Evolutionary conservation across 2,329 filamentous ascomycete genomes (phyloP).

Genomic region (Pyrenophora tritici-repentis): DNA sequence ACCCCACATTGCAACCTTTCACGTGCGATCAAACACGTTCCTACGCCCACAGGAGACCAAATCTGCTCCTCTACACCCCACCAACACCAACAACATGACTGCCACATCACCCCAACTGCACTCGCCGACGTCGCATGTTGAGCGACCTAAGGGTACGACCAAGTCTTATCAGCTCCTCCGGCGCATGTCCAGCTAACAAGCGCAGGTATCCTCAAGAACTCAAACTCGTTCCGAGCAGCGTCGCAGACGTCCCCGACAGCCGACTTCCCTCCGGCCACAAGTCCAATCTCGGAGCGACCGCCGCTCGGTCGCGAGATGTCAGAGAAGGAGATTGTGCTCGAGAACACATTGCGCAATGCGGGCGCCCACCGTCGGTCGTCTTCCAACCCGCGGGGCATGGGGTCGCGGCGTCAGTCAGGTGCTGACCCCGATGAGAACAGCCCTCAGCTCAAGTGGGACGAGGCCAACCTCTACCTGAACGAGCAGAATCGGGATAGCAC

Average conservation of each 20-base stretch:
- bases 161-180: conserved; percentile 1
- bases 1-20: conserved; percentile 13
- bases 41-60: background rate
- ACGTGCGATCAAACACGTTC: conserved; percentile 16
- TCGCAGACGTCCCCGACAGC: conserved; percentile 54
- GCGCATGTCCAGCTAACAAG: conserved; percentile 15
- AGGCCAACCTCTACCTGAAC: conserved; percentile 94
- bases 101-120: conserved; percentile 42
- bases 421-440: conserved; percentile 62
- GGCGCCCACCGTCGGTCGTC: conserved; percentile 85
- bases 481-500: conserved; percentile 94
- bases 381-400: conserved; percentile 68
- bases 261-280: conserved; percentile 42
- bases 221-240: conserved; percentile 64
- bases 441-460: conserved; percentile 94
- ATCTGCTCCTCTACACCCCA: background rate
- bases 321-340: conserved; percentile 87
- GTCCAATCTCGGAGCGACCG: conserved; percentile 46
- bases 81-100: conserved; percentile 35
- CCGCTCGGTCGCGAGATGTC: conserved; percentile 59
- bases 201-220: conserved; percentile 92
- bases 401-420: conserved; percentile 73
- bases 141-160: conserved; percentile 53
- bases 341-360: conserved; percentile 94
- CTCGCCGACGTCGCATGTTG: conserved; percentile 44